These are phyloP conservation scores for Castanopsis chinensis DNA, from an alignment of 306 rosid genomes.

Conservation along the genomic window DNA sequence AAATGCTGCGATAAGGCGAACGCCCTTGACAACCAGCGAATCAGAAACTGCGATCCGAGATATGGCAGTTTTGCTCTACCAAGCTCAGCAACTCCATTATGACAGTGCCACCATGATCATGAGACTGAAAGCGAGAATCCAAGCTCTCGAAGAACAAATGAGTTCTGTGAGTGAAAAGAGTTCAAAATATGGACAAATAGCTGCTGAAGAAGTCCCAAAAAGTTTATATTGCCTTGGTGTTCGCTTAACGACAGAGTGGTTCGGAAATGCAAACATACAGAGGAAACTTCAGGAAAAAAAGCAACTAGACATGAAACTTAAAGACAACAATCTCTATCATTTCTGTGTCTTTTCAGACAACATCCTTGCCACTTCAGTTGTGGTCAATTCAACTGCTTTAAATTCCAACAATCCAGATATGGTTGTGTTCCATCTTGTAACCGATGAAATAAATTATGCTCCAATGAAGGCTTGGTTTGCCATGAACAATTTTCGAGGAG, in stretches of 20 bases:
- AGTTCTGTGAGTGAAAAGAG: slow-evolving; percentile 77
- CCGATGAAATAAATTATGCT: slow-evolving; percentile 78
- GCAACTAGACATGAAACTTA: slow-evolving; percentile 60
- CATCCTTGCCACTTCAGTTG: slow-evolving; percentile 86
- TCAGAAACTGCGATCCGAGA: slow-evolving; percentile 66
- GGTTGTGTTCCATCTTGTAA: slow-evolving; percentile 81
- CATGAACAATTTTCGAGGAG: slow-evolving; percentile 60
- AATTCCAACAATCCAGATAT: slow-evolving; percentile 60
- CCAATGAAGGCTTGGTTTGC: slow-evolving; percentile 92
- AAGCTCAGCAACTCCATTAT: slow-evolving; percentile 87
- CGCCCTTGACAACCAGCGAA: slow-evolving; percentile 60
- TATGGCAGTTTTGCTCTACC: slow-evolving; percentile 73
- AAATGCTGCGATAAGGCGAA: slow-evolving; percentile 73
- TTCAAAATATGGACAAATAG: slow-evolving; percentile 85
- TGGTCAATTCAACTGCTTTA: slow-evolving; percentile 77
- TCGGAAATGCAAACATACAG: slow-evolving; percentile 46
- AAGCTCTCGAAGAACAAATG: slow-evolving; percentile 78
- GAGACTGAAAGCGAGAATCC: slow-evolving; percentile 84
- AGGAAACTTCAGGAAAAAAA: slow-evolving; percentile 55
- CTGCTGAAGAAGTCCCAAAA: slow-evolving; percentile 92
- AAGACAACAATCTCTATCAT: slow-evolving; percentile 64
- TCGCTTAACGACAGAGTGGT: slow-evolving; percentile 79
- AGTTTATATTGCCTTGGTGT: slow-evolving; percentile 86
- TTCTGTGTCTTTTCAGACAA: slow-evolving; percentile 86
- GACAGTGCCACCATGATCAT: slow-evolving; percentile 91